Evolutionary conservation across 331 rosid species (phyloP), one percentile per base, ranked within the genome.

Genomic region (Pyracantha coccinea): DNA sequence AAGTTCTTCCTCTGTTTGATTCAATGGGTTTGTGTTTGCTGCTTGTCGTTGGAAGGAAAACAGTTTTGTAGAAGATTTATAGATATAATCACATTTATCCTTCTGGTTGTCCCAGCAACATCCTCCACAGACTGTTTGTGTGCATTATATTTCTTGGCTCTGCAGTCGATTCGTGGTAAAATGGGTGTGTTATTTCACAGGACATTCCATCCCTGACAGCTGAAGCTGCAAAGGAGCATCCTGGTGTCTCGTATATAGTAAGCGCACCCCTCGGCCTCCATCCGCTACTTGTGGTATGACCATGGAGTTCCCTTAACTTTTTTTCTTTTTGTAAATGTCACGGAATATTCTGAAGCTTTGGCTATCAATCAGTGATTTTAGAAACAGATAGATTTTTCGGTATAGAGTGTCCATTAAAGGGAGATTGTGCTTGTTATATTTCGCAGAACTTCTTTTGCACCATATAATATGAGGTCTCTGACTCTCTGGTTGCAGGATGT

Each of bases 181-280:
- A 9, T 54, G 21, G 19, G 6, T 38, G 20, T 69, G 27, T 58
- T 67, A 50, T 71, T 74, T 64, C 66, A 72, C 95, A 94, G 99
- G 99, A 92, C 61, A 95, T 95, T 76, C 97, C 99, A 73, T 89
- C 97, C 33, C 89, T 92, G 27, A 84, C 97, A 28, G 92, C 90
- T 28, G 92, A 84, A 83, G 97, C 99, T 68, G 99, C 96, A 2
- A 92, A 87, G 86, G 87, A 86, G 62, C 91, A 94, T 83, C 93
- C 89, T 12, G 93, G 81, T 59, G 96, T 92, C 72, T 78, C 93
- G 7, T 90, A 90, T 67, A 77, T 92, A 4, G 54, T 94, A 66
- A 85, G 96, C 5, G 99, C 99, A 15, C 99, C 99, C 64, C 97
- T 94, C 74, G 99, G 99, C 65, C 86, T 90, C 44, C 97, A 92